Base-by-base conservation (phyloP, 2,329 filamentous ascomycete species). In the Fusarium sp. region DNA sequence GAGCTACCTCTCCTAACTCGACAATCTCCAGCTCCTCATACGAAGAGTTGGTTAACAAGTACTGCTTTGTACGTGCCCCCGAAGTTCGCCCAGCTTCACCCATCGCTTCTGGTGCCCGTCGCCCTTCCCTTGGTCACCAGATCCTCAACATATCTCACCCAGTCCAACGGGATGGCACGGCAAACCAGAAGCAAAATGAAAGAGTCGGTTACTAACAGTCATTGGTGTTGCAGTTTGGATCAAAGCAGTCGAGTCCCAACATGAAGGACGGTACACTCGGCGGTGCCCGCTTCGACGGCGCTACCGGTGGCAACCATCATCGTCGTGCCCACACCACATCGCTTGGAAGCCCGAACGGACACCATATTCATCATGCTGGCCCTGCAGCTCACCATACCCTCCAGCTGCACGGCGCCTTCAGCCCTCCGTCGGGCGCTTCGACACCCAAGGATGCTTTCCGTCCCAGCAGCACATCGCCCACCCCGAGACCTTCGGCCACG, bases 11-110 rank as follows among this genome's bases (percentile, higher is more conserved):
- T 76, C 78, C 85, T 84, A 79, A 81, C 69, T 73, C 82, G 49
- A 81, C 81, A 76, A 91, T 97, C 71, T 89, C 95, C 64, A 97
- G 94, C 69, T 90, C 93, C 64, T 95, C 95, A 63, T 98, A 99
- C 80, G 93, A 97, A 82, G 96, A 99, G 82, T 88, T 99, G 71
- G 92, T 99, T 81, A 95, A 97, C 85, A 98, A 97, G 85, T 99
- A 97, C 87, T 99, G 96, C 87, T 99, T 98, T 89, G 95, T 98
- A 95, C 90, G 95, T 97, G 87, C 87, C 78, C 81, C 81, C 71
- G 78, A 78, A 73, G 71, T 76, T 54, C 74, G 59, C 72, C 74
- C 75, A 75, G 70, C 74, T 70, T 72, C 52, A 44, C 67, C 66
- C 46, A 71, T 65, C 56, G 58, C 49, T 56, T 61, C 53, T 57